Conservation (phyloP, 371 early-diverging fungal species). For the Apophysomyces sp. region DNA sequence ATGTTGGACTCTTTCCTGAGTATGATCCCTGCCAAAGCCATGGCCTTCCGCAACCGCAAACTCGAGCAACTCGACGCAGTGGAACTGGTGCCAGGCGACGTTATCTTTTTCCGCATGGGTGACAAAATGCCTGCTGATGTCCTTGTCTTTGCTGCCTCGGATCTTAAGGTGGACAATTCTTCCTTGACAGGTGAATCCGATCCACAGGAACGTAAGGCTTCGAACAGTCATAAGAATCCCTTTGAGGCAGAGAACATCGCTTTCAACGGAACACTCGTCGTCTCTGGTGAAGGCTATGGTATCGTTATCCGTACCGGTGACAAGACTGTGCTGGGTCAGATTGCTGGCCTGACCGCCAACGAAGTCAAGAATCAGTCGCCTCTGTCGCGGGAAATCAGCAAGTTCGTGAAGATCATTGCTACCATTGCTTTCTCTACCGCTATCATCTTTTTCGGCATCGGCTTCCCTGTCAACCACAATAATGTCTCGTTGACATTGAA, state of each 20-base stretch:
- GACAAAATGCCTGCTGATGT: conserved; percentile 96
- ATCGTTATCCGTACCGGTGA: conserved; percentile 93
- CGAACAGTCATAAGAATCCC: conserved; percentile 68
- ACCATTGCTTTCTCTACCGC: conserved; percentile 74
- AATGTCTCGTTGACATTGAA: conserved; percentile 70
- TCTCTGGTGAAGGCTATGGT: conserved; percentile 89
- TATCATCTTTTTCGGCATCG: conserved; percentile 81
- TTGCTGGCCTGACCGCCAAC: conserved; percentile 83
- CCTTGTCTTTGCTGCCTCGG: conserved; percentile 65
- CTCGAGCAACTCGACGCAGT: conserved; percentile 61
- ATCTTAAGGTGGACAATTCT: conserved; percentile 96
- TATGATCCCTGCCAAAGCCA: conserved; percentile 84
- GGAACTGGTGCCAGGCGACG: conserved; percentile 84
- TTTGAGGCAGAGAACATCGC: conserved; percentile 90
- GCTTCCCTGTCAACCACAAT: conserved; percentile 55
- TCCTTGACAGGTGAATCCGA: conserved; percentile 96
- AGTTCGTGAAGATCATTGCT: conserved; percentile 87
- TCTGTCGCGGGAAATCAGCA: conserved; percentile 70
- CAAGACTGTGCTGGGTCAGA: conserved; percentile 90
- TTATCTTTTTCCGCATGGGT: conserved; percentile 85
- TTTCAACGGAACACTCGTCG: conserved; percentile 86
- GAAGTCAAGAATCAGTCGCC: conserved; percentile 74
- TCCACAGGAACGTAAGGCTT: conserved; percentile 75
- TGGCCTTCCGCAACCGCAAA: conserved; percentile 74
- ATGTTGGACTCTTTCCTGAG: conserved; percentile 88